Conservation (phyloP, 1,284 basidiomycete genomes). For the Mixia osmundae region DNA sequence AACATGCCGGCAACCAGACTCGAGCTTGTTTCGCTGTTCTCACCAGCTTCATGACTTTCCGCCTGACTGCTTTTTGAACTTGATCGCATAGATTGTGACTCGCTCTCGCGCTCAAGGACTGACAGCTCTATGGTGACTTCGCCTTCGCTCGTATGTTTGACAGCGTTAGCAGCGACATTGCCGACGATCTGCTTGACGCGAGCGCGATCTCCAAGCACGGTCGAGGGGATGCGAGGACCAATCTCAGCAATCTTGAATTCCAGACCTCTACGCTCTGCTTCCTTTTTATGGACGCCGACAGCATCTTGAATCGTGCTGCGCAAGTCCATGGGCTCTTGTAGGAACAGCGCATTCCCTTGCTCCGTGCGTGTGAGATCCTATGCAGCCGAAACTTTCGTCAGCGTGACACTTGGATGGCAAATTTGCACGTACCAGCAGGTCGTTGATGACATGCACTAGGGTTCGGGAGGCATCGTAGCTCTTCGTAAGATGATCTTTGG, state of each 20-base stretch:
- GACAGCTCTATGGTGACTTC: conserved; percentile 13
- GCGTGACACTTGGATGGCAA: neutral
- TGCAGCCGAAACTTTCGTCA: neutral
- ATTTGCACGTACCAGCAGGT: conserved; percentile 34
- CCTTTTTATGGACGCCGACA: conserved; percentile 33
- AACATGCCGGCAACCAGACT: too few relatives aligned
- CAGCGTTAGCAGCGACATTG: conserved; percentile 61
- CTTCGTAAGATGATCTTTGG: conserved; percentile 49
- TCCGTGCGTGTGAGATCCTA: conserved; percentile 58
- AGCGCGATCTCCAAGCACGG: conserved; percentile 20
- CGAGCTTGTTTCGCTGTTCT: too few relatives aligned
- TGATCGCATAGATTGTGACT: too few relatives aligned
- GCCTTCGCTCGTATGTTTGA: conserved; percentile 42
- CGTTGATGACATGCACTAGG: conserved; percentile 56
- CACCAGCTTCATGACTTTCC: too few relatives aligned
- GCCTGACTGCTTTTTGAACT: too few relatives aligned
- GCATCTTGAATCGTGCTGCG: conserved; percentile 44
- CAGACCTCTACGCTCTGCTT: conserved; percentile 43
- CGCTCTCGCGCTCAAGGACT: too few relatives aligned
- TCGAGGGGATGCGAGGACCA: conserved; percentile 14
- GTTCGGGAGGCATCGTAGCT: conserved; percentile 46
- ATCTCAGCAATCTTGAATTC: conserved; percentile 32
- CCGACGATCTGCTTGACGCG: conserved; percentile 61
- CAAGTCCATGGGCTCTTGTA: conserved; percentile 61
- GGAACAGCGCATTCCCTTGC: conserved; percentile 50